phyloP scores from a whole-genome alignment of 805 yeast genomes.

The Saccharomycopsis oosterbeekiorum region DNA sequence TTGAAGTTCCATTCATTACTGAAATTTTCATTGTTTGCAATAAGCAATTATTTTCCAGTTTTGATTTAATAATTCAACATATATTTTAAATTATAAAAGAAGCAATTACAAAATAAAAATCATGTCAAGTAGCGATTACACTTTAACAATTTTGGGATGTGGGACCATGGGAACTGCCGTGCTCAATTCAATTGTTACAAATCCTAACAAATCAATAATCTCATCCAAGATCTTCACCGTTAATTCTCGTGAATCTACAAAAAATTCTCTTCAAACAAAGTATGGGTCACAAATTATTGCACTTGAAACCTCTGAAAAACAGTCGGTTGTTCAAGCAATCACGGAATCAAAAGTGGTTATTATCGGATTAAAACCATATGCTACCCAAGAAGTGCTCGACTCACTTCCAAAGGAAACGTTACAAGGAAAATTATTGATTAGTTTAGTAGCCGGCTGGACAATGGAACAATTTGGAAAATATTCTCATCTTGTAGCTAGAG shows the following conservation, averaged over 20 bases:
- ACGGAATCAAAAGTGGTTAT: conserved; percentile 57
- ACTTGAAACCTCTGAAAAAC: conserved; percentile 33
- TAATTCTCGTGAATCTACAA: conserved; percentile 48
- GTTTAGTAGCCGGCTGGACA: conserved; percentile 90
- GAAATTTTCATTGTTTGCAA: too few species aligned
- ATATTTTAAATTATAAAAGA: neutral
- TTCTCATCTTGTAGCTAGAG: conserved; percentile 59
- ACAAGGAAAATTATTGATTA: conserved; percentile 53
- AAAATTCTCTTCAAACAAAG: conserved; percentile 36
- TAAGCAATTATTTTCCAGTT: neutral
- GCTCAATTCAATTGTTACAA: conserved; percentile 60
- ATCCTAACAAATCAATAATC: conserved; percentile 32
- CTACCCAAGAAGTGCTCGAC: conserved; percentile 52
- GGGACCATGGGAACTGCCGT: conserved; percentile 97
- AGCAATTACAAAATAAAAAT: neutral
- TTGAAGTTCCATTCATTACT: too few species aligned
- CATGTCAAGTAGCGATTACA: conserved; percentile 28
- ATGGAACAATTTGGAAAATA: conserved; percentile 51
- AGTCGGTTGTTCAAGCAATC: conserved; percentile 34
- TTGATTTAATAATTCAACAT: too few species aligned
- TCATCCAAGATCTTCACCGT: conserved; percentile 76
- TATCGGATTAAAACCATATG: conserved; percentile 82
- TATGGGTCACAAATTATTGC: conserved; percentile 43
- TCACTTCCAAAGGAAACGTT: conserved; percentile 35
- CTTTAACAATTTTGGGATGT: conserved; percentile 76